phyloP scores from a whole-genome alignment of 1,139 yeast species.

The Cylindricascospora bacillispora region DNA sequence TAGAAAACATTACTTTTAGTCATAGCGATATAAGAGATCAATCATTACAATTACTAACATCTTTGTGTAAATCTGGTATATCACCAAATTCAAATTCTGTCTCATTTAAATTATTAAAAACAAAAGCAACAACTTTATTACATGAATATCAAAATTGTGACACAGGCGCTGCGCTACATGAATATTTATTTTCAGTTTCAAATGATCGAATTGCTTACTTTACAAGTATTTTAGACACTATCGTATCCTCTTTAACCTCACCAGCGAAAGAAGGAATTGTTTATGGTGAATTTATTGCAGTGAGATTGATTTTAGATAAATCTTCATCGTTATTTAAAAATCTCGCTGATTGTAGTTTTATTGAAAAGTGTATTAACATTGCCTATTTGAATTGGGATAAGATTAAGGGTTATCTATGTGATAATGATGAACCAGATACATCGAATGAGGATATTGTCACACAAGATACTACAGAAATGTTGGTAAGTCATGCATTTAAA shows the following conservation, averaged over 20 bases:
- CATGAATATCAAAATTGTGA: slow-evolving; percentile 66
- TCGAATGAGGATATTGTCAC: slow-evolving; percentile 32
- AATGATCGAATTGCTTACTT: too few species aligned
- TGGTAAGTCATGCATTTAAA: slow-evolving; percentile 62
- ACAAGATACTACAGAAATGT: slow-evolving; percentile 32
- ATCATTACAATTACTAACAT: slow-evolving; percentile 37
- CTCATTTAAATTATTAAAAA: slow-evolving; percentile 18
- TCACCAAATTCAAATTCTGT: slow-evolving; percentile 13
- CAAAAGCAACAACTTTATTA: slow-evolving; percentile 34
- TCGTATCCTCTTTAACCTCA: too few species aligned
- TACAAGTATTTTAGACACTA: too few species aligned
- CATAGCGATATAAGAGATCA: slow-evolving; percentile 61
- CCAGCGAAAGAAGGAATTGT: too few species aligned
- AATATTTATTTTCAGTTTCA: slow-evolving; percentile 30
- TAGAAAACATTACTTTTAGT: slow-evolving; percentile 53
- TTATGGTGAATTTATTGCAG: slow-evolving; percentile 44
- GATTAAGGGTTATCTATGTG: slow-evolving; percentile 44
- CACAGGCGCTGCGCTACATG: slow-evolving; percentile 61
- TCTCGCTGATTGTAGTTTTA: slow-evolving; percentile 7
- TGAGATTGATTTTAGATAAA: slow-evolving; percentile 36
- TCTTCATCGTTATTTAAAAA: slow-evolving; percentile 14
- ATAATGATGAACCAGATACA: slow-evolving; percentile 57
- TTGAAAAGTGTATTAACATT: slow-evolving; percentile 13
- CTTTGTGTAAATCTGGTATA: slow-evolving; percentile 28
- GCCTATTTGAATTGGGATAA: slow-evolving; percentile 38